Conservation (phyloP, 78 protist genomes). For the Dictyostelium intermedium region DNA sequence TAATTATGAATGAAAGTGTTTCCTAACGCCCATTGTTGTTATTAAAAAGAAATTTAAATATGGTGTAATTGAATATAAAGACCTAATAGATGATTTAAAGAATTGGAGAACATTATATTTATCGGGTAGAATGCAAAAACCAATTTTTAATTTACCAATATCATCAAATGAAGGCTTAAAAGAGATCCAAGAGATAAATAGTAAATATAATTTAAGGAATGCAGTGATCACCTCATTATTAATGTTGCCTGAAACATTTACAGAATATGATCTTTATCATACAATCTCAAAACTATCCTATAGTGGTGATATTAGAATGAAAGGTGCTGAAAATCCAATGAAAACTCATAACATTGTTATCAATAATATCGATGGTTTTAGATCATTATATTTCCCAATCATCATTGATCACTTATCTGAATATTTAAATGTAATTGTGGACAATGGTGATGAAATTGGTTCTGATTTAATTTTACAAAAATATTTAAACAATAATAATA, state of each 20-base stretch:
- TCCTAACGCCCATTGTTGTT: no score
- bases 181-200: conserved; percentile 3
- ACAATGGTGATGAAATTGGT: not conserved
- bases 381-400: conserved; percentile 28
- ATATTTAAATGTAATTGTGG: not conserved
- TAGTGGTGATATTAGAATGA: conserved; percentile 66
- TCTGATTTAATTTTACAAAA: not conserved
- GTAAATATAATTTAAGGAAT: not conserved
- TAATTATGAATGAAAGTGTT: not conserved
- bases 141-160: conserved; percentile 11
- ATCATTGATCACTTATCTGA: not conserved
- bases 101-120: conserved; percentile 61
- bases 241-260: conserved; percentile 10
- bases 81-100: conserved; percentile 30
- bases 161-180: not conserved
- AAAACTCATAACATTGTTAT: conserved; percentile 39
- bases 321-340: conserved; percentile 67
- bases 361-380: conserved; percentile 16
- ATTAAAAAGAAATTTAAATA: conserved; percentile 58
- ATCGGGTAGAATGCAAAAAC: conserved; percentile 69
- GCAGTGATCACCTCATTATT: conserved; percentile 10
- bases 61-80: conserved; percentile 63
- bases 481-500: not conserved
- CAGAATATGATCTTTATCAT: conserved; percentile 42
- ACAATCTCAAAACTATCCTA: conserved; percentile 28